A percentile compares a stretch with the other conserved stretches of the same genome.
phyloP scores from a whole-genome alignment of 2,329 filamentous ascomycete genomes.

The Penicillium sp. region DNA sequence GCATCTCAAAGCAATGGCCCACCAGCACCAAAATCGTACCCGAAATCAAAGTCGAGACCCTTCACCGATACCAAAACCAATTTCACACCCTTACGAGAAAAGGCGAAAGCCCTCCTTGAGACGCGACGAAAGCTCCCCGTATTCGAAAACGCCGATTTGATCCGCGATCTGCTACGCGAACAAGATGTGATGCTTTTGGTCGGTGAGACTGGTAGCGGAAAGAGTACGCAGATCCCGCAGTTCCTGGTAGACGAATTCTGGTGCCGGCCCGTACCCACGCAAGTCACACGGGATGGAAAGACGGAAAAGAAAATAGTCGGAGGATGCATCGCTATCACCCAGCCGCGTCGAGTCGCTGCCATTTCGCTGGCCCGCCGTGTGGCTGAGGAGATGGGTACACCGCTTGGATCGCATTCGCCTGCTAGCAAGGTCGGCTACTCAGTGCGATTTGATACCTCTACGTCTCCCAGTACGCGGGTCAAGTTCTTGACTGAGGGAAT shows the following conservation, averaged over 20 bases:
- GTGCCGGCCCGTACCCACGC: constrained; percentile 64
- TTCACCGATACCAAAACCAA: constrained; percentile 25
- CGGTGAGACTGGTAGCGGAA: constrained; percentile 93
- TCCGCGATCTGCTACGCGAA: constrained; percentile 61
- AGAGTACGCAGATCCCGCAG: constrained; percentile 94
- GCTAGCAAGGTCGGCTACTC: constrained; percentile 79
- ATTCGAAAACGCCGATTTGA: constrained; percentile 69
- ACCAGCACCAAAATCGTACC: constrained; percentile 6
- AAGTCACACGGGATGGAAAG: constrained; percentile 37
- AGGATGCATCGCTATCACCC: constrained; percentile 87
- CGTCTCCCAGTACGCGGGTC: constrained; percentile 77
- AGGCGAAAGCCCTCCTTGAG: constrained; percentile 48
- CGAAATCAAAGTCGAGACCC: constrained; percentile 17
- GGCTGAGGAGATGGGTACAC: constrained; percentile 73
- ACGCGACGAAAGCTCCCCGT: constrained; percentile 73
- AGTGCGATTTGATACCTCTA: constrained; percentile 87
- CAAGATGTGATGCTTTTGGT: constrained; percentile 79
- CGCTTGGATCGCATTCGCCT: constrained; percentile 58
- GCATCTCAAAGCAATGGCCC: not conserved
- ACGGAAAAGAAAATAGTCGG: constrained; percentile 54
- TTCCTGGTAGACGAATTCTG: constrained; percentile 77
- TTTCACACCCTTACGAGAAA: constrained; percentile 40
- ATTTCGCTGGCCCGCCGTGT: constrained; percentile 88
- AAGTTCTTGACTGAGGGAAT: constrained; percentile 97
- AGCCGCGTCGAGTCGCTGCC: constrained; percentile 89